phyloP scores from a whole-genome alignment of 2,329 filamentous ascomycete genomes.

The Pyricularia grisea region DNA sequence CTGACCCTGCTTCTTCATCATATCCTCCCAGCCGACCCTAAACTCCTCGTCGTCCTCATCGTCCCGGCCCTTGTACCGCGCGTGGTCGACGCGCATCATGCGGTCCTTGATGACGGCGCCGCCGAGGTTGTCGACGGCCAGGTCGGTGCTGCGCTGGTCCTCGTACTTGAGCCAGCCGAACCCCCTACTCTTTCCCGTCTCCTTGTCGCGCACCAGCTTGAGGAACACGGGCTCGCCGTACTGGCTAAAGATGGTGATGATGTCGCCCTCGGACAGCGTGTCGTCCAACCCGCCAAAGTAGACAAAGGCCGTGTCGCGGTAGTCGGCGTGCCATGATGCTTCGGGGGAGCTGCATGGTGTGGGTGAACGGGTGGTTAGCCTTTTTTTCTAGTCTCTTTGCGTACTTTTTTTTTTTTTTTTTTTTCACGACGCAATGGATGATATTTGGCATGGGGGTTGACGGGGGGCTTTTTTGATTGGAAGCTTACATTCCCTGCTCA shows the following conservation, averaged over 20 bases:
- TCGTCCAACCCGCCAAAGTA: conserved; percentile 93
- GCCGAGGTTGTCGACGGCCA: conserved; percentile 92
- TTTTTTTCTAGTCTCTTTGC: neutral
- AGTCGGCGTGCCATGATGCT: conserved; percentile 95
- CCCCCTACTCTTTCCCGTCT: conserved; percentile 88
- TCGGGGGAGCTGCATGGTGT: conserved; percentile 53
- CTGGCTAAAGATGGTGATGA: conserved; percentile 94
- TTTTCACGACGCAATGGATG: no score
- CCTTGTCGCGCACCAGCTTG: conserved; percentile 87
- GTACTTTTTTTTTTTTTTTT: neutral
- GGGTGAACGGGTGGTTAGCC: neutral
- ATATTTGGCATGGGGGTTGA: neutral
- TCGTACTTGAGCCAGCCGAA: conserved; percentile 98
- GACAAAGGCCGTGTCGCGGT: conserved; percentile 87
- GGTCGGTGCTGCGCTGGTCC: conserved; percentile 88
- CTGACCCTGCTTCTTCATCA: conserved; percentile 40
- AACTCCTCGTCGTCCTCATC: conserved; percentile 62
- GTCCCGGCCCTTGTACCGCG: conserved; percentile 80
- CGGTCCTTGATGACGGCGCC: conserved; percentile 77
- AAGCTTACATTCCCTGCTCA: conserved; percentile 70
- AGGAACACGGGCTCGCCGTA: conserved; percentile 92
- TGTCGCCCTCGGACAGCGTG: conserved; percentile 88
- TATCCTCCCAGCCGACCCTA: conserved; percentile 50
- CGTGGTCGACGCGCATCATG: conserved; percentile 81
- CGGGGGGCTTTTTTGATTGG: neutral